These are phyloP conservation scores for Ceratocystis harringtonii DNA, from an alignment of 2,329 filamentous ascomycete species.

Conservation along the genomic window DNA sequence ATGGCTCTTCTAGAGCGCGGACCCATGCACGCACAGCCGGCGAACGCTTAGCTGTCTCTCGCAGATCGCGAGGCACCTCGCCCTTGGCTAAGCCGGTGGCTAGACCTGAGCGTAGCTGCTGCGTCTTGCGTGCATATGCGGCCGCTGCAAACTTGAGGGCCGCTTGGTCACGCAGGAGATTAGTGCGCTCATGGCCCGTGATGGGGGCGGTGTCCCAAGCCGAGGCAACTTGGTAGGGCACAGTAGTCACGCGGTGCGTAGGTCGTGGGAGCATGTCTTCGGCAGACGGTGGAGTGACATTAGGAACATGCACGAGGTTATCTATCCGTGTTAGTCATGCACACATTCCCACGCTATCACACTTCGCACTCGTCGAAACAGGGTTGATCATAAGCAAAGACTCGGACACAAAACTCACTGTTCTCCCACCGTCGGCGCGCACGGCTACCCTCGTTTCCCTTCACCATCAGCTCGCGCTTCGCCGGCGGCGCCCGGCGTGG, in stretches of 20 bases:
- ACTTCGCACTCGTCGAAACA: too few relatives aligned
- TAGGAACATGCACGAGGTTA: slow-evolving; percentile 71
- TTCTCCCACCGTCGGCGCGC: slow-evolving; percentile 90
- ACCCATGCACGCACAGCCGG: slow-evolving; percentile 68
- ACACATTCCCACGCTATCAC: not conserved
- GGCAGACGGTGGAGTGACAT: slow-evolving; percentile 66
- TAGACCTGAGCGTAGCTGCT: slow-evolving; percentile 29
- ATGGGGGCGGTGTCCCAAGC: slow-evolving; percentile 52
- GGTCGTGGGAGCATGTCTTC: slow-evolving; percentile 72
- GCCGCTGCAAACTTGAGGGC: slow-evolving; percentile 33
- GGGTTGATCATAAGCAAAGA: not conserved
- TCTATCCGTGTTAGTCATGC: slow-evolving; percentile 36
- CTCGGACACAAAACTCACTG: slow-evolving; percentile 38
- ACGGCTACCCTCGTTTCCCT: slow-evolving; percentile 80
- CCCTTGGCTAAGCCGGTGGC: slow-evolving; percentile 33
- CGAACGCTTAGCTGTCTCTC: slow-evolving; percentile 63
- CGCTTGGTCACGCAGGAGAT: slow-evolving; percentile 30
- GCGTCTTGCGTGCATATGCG: slow-evolving; percentile 32
- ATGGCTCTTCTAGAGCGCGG: slow-evolving; percentile 69
- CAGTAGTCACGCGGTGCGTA: slow-evolving; percentile 59
- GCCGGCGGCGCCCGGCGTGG: slow-evolving; percentile 33
- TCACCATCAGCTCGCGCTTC: slow-evolving; percentile 59
- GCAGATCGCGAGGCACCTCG: slow-evolving; percentile 63
- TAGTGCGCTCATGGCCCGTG: slow-evolving; percentile 18
- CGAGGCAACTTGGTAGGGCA: slow-evolving; percentile 80